Evolutionary conservation across 2,329 filamentous ascomycete genomes (phyloP), one percentile per base, ranked within the genome.

Genomic region (Stemphylium lycopersici): DNA sequence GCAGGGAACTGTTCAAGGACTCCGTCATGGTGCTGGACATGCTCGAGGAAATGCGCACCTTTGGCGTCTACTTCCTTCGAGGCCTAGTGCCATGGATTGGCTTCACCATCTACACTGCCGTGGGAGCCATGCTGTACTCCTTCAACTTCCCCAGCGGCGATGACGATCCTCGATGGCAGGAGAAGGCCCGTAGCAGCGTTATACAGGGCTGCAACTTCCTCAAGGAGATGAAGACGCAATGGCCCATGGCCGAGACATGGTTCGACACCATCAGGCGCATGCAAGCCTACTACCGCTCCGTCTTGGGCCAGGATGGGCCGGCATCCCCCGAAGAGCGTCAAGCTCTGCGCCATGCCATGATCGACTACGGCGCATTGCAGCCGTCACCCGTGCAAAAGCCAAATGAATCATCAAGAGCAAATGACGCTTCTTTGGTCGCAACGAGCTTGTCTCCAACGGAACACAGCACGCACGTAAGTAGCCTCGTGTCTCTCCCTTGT

Each of bases 241-340:
- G 75, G 75, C 75, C 75, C 0, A 77, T 77, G 75, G 72, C 74
- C 6, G 70, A 70, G 22, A 75, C 73, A 46, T 77, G 75, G 74
- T 76, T 74, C 29, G 73, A 77, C 36, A 77, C 75, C 1, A 76
- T 77, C 59, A 76, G 76, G 49, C 74, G 74, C 53, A 77, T 77
- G 75, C 74, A 76, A 41, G 74, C 69, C 0, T 77, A 75, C 58
- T 77, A 77, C 52, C 68, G 70, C 40, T 73, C 71, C 7, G 63
- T 72, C 1, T 62, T 68, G 5, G 70, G 68, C 3, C 71, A 76
- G 52, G 73, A 69, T 20, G 68, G 59, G 0, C 66, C 71, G 2
- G 71, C 73, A 7, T 74, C 70, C 3, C 73, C 69, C 2, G 72
- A 75, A 51, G 74, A 77, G 55, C 69, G 74, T 16, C 69, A 70